Conservation (phyloP, 2,329 filamentous ascomycete species). For the Basipetospora chlamydospora region DNA sequence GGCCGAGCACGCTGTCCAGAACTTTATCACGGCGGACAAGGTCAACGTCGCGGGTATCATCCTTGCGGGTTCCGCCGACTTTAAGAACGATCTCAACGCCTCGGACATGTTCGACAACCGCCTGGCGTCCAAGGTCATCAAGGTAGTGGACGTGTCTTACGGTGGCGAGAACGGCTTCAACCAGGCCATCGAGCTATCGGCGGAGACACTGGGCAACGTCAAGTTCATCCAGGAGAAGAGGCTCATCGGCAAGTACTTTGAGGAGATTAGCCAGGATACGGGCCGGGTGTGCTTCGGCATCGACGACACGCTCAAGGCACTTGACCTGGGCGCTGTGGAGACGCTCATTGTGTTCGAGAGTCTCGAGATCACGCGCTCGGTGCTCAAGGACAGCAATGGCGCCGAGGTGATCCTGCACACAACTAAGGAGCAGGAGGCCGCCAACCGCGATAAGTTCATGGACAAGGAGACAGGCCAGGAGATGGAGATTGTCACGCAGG, state of each 20-base stretch:
- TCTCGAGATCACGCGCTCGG: slow-evolving; percentile 84
- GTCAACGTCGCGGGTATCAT: slow-evolving; percentile 94
- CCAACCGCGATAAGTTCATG: slow-evolving; percentile 70
- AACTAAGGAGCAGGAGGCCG: slow-evolving; percentile 56
- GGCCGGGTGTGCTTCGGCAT: slow-evolving; percentile 97
- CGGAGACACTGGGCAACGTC: slow-evolving; percentile 95
- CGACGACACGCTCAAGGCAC: slow-evolving; percentile 90
- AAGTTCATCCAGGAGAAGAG: slow-evolving; percentile 99
- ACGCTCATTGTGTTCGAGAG: slow-evolving; percentile 95
- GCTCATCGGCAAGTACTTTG: slow-evolving; percentile 96
- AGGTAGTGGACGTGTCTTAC: slow-evolving; percentile 97
- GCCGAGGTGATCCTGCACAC: slow-evolving; percentile 67
- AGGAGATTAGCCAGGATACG: slow-evolving; percentile 96
- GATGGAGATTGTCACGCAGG: slow-evolving; percentile 83
- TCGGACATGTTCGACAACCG: slow-evolving; percentile 95
- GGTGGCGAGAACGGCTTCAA: slow-evolving; percentile 99
- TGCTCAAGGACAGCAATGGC: slow-evolving; percentile 66
- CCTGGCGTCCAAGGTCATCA: slow-evolving; percentile 90
- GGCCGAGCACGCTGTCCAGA: slow-evolving; percentile 92
- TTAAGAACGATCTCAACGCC: slow-evolving; percentile 97
- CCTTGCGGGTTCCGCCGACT: slow-evolving; percentile 92
- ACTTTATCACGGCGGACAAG: slow-evolving; percentile 97
- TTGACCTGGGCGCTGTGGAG: slow-evolving; percentile 91
- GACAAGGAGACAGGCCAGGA: slow-evolving; percentile 93
- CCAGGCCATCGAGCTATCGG: slow-evolving; percentile 90